A percentile compares a stretch with the other conserved stretches of the same genome.
Evolutionary conservation across 768 basidiomycete species (phyloP).

Genomic region (Serendipita sp.): DNA sequence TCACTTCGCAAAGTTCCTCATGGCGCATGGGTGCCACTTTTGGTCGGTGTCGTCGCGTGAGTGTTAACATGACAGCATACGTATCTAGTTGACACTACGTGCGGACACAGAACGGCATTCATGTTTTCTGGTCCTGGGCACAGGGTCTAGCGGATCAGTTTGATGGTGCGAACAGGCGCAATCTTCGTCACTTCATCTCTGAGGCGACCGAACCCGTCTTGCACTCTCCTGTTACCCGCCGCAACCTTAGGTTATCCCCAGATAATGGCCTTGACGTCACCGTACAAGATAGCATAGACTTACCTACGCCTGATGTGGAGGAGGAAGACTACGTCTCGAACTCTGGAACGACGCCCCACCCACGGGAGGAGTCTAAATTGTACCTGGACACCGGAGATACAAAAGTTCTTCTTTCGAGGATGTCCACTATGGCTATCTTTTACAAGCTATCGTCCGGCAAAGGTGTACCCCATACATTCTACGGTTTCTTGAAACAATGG

Average conservation of each 20-base stretch:
- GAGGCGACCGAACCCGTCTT: conserved; percentile 30
- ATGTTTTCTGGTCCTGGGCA: conserved; percentile 55
- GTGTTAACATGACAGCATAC: conserved; percentile 47
- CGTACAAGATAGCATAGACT: conserved; percentile 12
- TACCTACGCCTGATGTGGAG: conserved; percentile 8
- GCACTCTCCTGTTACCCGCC: no score
- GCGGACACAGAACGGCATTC: conserved; percentile 25
- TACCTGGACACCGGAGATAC: conserved; percentile 17
- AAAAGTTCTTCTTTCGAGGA: conserved; percentile 22
- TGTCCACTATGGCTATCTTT: conserved; percentile 40
- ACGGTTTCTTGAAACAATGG: no score
- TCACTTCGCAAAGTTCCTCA: conserved; percentile 43
- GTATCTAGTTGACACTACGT: conserved; percentile 25
- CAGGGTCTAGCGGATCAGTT: conserved; percentile 42
- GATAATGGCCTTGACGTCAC: conserved; percentile 3
- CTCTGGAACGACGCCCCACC: no score
- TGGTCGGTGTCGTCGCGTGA: no score
- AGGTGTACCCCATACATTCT: no score
- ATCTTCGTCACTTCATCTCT: no score
- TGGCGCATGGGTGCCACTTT: no score
- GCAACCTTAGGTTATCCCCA: neutral
- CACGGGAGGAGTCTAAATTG: conserved; percentile 1
- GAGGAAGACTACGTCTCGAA: no score
- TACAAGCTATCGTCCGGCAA: no score
- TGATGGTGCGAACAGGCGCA: conserved; percentile 40